Evolutionary conservation across 257 asterid species (phyloP).

Genomic region (Agastache rugosa): DNA sequence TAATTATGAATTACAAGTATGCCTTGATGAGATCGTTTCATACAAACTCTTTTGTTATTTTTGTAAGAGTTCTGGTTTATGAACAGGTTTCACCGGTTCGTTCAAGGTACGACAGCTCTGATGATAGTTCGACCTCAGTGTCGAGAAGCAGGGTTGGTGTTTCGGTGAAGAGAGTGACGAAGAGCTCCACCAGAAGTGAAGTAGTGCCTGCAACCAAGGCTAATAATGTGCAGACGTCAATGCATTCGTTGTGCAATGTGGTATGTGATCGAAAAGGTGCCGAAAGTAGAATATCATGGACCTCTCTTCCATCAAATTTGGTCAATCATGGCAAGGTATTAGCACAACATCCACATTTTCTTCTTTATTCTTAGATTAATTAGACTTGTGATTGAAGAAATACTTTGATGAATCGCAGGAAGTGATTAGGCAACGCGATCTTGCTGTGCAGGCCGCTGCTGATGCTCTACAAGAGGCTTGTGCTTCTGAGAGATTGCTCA

Average conservation of each 20-base stretch:
- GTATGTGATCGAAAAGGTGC: conserved; percentile 56
- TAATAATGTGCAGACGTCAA: conserved; percentile 34
- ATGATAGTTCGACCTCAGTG: conserved; percentile 51
- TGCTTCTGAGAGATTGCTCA: conserved; percentile 78
- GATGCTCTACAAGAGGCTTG: conserved; percentile 85
- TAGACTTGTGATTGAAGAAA: not conserved
- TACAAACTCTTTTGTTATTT: not conserved
- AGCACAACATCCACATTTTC: not conserved
- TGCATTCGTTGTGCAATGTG: conserved; percentile 41
- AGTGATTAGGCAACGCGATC: conserved; percentile 62
- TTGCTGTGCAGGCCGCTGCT: conserved; percentile 65
- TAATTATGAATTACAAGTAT: no score
- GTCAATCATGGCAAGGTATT: conserved; percentile 74
- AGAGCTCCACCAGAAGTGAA: conserved; percentile 34
- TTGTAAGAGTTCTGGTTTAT: not conserved
- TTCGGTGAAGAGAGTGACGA: conserved; percentile 41
- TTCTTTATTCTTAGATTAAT: not conserved
- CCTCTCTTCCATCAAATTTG: conserved; percentile 55
- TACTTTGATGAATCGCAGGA: conserved; percentile 40
- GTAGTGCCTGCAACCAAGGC: conserved; percentile 32
- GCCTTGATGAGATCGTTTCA: no score
- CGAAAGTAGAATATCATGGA: conserved; percentile 61
- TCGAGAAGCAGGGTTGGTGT: conserved; percentile 39
- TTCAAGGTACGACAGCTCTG: conserved; percentile 63
- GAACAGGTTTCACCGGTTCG: conserved; percentile 75